A percentile compares a stretch with the other conserved stretches of the same genome.
These are phyloP conservation scores for Haplosporangium gracile DNA, from an alignment of 192 early-diverging fungal species.

Conservation along the genomic window DNA sequence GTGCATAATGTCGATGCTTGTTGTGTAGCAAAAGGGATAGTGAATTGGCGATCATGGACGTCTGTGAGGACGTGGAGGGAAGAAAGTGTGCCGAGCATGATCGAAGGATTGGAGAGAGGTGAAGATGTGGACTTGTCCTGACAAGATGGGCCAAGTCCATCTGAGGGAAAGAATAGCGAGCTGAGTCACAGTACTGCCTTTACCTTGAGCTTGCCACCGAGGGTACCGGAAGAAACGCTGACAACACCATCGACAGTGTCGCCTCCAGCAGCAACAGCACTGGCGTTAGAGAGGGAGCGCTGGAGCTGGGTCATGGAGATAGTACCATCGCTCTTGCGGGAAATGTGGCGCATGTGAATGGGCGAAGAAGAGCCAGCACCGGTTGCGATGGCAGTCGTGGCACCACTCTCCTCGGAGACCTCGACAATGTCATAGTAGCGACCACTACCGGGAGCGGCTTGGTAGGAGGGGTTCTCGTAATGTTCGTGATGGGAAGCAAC, in stretches of 20 bases:
- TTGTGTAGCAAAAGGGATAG: background rate
- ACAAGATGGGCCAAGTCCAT: background rate
- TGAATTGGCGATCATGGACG: background rate
- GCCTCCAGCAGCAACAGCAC: background rate
- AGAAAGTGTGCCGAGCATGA: background rate
- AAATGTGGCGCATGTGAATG: constrained; percentile 12
- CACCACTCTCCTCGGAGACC: constrained; percentile 21
- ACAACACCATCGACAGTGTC: constrained; percentile 27
- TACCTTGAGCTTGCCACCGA: constrained; percentile 52
- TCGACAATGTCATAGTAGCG: constrained; percentile 33
- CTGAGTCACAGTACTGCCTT: background rate
- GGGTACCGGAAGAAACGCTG: constrained; percentile 30
- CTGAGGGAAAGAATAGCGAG: background rate
- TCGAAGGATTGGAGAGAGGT: background rate
- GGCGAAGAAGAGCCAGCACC: constrained; percentile 30
- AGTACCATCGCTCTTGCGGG: constrained; percentile 18
- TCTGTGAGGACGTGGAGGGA: background rate
- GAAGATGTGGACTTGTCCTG: background rate
- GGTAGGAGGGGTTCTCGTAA: constrained; percentile 26
- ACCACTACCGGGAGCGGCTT: background rate
- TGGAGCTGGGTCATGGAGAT: constrained; percentile 34
- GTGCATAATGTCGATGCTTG: background rate
- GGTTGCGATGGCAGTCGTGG: constrained; percentile 26
- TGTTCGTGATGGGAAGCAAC: constrained; percentile 46
- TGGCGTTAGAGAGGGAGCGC: constrained; percentile 5